These are phyloP conservation scores for Pleurotus djamor DNA, from an alignment of 768 basidiomycete genomes.

Conservation along the genomic window DNA sequence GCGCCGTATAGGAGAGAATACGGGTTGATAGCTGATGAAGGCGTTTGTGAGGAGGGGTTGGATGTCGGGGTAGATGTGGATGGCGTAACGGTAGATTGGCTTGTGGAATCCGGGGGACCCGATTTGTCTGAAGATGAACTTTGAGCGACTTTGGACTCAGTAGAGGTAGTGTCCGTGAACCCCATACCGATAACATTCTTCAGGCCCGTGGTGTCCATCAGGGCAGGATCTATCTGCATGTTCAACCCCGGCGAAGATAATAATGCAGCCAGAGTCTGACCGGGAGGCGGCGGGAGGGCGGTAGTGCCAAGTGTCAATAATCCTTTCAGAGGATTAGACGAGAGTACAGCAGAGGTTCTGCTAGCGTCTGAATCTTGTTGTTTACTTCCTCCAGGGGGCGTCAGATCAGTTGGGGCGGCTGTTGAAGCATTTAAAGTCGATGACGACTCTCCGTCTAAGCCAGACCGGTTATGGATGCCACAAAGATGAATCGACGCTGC, in stretches of 20 bases:
- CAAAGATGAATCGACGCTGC: too few relatives aligned
- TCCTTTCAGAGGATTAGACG: background rate
- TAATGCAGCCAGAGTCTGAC: background rate
- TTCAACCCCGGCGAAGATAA: background rate
- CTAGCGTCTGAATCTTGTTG: too few relatives aligned
- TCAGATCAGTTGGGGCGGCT: background rate
- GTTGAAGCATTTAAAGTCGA: background rate
- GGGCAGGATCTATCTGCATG: slow-evolving; percentile 4
- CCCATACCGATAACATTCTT: slow-evolving; percentile 1
- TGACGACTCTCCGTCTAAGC: background rate
- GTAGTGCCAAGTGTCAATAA: too few relatives aligned
- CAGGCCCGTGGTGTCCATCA: background rate
- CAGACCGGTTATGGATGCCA: too few relatives aligned
- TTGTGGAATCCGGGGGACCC: slow-evolving; percentile 4
- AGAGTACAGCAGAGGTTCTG: too few relatives aligned
- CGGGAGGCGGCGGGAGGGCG: background rate
- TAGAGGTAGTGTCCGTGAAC: background rate
- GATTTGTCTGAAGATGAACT: slow-evolving; percentile 12
- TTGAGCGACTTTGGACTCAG: background rate
- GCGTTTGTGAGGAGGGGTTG: slow-evolving; percentile 5
- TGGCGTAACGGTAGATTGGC: slow-evolving; percentile 4
- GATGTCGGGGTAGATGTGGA: background rate
- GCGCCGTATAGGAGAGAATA: slow-evolving; percentile 36
- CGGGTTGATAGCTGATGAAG: slow-evolving; percentile 29
- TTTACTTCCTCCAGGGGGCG: too few relatives aligned